Evolutionary conservation across 495 filamentous ascomycete genomes (phyloP), one percentile per base, ranked within the genome.

Genomic region (Pyronema omphalodes): DNA sequence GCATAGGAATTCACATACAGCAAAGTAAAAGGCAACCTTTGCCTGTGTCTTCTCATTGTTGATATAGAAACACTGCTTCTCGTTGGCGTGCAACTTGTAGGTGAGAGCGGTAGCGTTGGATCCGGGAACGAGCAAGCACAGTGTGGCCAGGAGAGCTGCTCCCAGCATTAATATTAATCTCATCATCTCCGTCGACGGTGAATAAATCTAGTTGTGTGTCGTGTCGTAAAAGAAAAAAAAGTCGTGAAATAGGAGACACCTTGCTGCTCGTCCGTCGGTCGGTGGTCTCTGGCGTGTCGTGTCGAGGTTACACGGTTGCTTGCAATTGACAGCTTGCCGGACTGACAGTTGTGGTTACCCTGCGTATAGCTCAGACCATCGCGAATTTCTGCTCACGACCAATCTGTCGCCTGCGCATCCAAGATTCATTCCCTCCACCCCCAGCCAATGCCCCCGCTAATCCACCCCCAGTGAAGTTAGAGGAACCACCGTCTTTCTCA

Each of bases 21-120:
- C 93, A 69, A 96, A 99, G 71, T 99, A 99, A 64, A 99, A 99
- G 14, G 93, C 93, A 50, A 96, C 74, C 75, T 96, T 96, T 53
- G 82, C 77, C 60, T 83, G 84, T 58, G 73, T 71, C 61, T 80
- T 72, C 50, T 91, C 77, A 37, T 87, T 81, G 54, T 75, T 71
- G 37, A 84, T 75, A 71, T 82, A 94, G 76, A 99, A 99, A 73
- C 93, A 99, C 58, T 88, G 84, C 67, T 83, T 84, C 74, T 96
- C 93, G 69, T 94, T 84, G 43, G 93, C 79, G 34, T 72, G 70
- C 29, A 99, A 78, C 70, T 88, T 85, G 74, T 95, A 96, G 11
- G 93, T 96, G 62, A 99, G 76, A 37, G 93, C 91, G 9, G 93
- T 96, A 23, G 85, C 85, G 33, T 72, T 70, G 48, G 73, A 73